Conservation (phyloP, 305 asterid genomes). For the Fraxinus angustifolia region DNA sequence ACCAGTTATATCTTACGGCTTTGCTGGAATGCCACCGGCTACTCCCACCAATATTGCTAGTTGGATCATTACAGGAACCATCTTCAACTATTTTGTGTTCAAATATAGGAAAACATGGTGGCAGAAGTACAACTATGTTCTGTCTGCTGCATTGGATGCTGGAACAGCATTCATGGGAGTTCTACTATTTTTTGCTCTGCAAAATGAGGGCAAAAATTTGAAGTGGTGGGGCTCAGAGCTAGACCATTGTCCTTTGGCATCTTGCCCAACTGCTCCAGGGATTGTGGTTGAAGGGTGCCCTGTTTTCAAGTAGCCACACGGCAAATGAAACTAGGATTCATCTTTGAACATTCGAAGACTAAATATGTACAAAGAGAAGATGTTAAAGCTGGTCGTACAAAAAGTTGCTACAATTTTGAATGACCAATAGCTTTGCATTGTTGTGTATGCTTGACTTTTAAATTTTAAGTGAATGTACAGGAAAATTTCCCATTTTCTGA, state of each 20-base stretch:
- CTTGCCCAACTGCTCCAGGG: constrained; percentile 93
- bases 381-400: constrained; percentile 13
- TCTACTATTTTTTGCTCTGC: constrained; percentile 69
- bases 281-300: constrained; percentile 72
- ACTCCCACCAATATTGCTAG: constrained; percentile 93
- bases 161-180: constrained; percentile 98
- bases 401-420: constrained; percentile 24
- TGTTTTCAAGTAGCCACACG: constrained; percentile 44
- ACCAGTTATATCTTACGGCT: constrained; percentile 87
- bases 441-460: not conserved
- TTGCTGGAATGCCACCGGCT: constrained; percentile 98
- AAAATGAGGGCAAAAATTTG: constrained; percentile 64
- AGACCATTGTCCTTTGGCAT: constrained; percentile 89
- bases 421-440: constrained; percentile 3
- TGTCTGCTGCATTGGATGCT: constrained; percentile 93
- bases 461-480: not conserved
- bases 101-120: constrained; percentile 81
- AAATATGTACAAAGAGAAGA: not conserved
- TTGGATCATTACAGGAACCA: constrained; percentile 77
- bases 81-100: constrained; percentile 86
- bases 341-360: not conserved
- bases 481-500: not conserved
- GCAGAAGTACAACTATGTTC: constrained; percentile 84
- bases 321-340: not conserved
- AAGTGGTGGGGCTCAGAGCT: constrained; percentile 93